A percentile compares a stretch with the other conserved stretches of the same genome.
Evolutionary conservation across 495 filamentous ascomycete genomes (phyloP).

Genomic region (Daldinia grandis): DNA sequence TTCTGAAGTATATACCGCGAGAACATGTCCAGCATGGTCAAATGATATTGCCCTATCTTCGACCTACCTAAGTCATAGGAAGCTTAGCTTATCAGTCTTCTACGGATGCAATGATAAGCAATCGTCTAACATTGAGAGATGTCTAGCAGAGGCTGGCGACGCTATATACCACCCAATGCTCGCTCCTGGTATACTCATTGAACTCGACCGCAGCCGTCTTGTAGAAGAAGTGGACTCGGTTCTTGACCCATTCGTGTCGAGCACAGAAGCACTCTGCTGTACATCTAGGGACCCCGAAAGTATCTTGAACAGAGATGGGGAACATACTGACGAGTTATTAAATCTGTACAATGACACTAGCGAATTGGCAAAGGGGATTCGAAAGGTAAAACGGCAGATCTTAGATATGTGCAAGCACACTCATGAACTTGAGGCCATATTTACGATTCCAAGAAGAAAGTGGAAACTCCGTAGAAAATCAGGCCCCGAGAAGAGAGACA

Average conservation of each 20-base stretch:
- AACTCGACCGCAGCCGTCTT: constrained; percentile 24
- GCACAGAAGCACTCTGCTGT: neutral
- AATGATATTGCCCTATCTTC: constrained; percentile 26
- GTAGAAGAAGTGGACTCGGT: neutral
- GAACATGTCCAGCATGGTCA: constrained; percentile 14
- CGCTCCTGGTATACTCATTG: constrained; percentile 17
- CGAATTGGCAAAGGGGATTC: constrained; percentile 16
- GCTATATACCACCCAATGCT: constrained; percentile 16
- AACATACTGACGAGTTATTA: neutral
- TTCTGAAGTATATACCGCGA: constrained; percentile 16
- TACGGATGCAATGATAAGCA: constrained; percentile 25
- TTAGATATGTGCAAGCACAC: constrained; percentile 15
- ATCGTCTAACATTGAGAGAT: neutral
- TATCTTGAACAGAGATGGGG: neutral
- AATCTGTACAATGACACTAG: neutral
- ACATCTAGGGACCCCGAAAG: neutral
- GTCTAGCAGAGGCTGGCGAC: neutral
- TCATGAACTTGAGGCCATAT: constrained; percentile 1
- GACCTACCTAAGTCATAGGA: constrained; percentile 17
- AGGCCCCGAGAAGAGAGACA: neutral
- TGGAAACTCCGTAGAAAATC: neutral
- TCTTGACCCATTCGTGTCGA: neutral
- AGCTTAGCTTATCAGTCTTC: constrained; percentile 20
- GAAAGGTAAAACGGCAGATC: constrained; percentile 16
- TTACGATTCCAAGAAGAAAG: neutral